These are phyloP conservation scores for Lactarius hatsudake DNA, from an alignment of 768 basidiomycete species.

Conservation along the genomic window DNA sequence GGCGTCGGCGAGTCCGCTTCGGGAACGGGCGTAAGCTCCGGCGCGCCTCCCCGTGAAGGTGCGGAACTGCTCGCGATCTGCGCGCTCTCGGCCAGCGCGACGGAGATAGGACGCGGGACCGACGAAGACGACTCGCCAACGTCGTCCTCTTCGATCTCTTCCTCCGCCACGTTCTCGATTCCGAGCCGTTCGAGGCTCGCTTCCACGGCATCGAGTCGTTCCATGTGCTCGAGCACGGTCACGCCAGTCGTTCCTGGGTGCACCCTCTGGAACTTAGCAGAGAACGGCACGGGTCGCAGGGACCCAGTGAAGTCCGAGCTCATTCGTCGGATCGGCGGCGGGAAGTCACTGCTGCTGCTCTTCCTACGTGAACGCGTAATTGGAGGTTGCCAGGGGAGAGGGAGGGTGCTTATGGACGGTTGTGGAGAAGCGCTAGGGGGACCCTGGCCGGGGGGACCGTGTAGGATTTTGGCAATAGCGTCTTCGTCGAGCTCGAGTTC, in stretches of 20 bases:
- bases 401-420: constrained; percentile 60
- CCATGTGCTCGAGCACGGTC: constrained; percentile 79
- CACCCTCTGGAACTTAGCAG: constrained; percentile 77
- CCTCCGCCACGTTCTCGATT: constrained; percentile 50
- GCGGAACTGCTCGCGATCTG: constrained; percentile 16
- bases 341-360: constrained; percentile 63
- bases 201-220: constrained; percentile 79
- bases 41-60: constrained; percentile 19
- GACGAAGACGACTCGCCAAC: constrained; percentile 18
- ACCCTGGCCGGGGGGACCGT: constrained; percentile 30
- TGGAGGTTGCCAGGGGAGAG: constrained; percentile 51
- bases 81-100: neutral
- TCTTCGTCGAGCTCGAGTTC: constrained; percentile 59
- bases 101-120: constrained; percentile 9
- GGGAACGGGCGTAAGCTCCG: constrained; percentile 25
- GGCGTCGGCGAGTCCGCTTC: constrained; percentile 23
- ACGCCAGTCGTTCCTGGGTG: constrained; percentile 87
- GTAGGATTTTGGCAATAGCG: constrained; percentile 35
- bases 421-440: constrained; percentile 50
- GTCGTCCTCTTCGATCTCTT: constrained; percentile 38
- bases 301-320: constrained; percentile 62
- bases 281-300: constrained; percentile 76
- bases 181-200: constrained; percentile 75
- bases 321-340: constrained; percentile 63
- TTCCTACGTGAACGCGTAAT: constrained; percentile 57